phyloP scores from a whole-genome alignment of 2,329 filamentous ascomycete genomes.

The Harringtonia lauricola region DNA sequence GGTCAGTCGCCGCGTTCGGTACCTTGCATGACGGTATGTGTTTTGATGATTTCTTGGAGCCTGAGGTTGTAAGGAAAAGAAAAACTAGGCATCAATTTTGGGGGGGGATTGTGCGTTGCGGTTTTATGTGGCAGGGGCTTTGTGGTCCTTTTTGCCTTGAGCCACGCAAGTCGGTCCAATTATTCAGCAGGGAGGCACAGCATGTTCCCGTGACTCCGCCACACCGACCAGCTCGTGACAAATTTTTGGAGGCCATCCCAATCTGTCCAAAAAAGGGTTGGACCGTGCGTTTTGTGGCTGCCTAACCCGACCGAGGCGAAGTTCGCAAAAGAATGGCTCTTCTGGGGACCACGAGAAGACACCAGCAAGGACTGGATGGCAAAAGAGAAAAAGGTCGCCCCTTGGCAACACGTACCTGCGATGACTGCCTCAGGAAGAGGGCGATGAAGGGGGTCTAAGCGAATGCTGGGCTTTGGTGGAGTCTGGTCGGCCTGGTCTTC shows the following conservation, averaged over 20 bases:
- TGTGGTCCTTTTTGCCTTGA: background rate
- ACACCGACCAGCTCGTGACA: background rate
- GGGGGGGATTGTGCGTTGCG: background rate
- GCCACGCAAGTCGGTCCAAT: background rate
- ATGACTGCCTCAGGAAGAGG: background rate
- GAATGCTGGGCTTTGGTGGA: no score
- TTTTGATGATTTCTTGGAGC: slow-evolving; percentile 3
- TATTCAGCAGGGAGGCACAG: background rate
- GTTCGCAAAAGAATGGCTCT: background rate
- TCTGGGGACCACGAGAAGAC: background rate
- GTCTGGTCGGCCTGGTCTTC: no score
- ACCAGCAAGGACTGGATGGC: background rate
- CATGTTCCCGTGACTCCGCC: background rate
- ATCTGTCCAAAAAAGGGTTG: no score
- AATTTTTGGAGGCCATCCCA: no score
- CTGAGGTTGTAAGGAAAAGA: slow-evolving; percentile 7
- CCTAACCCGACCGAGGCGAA: background rate
- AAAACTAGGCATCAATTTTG: background rate
- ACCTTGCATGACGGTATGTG: no score
- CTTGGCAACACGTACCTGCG: background rate
- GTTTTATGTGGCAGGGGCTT: background rate
- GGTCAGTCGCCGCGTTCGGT: background rate
- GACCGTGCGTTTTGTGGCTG: background rate
- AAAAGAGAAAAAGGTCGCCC: background rate
- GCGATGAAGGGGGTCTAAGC: no score